A percentile compares a stretch with the other conserved stretches of the same genome.
Conservation (phyloP, 768 basidiomycete genomes). For the Clavaria fumosa region DNA sequence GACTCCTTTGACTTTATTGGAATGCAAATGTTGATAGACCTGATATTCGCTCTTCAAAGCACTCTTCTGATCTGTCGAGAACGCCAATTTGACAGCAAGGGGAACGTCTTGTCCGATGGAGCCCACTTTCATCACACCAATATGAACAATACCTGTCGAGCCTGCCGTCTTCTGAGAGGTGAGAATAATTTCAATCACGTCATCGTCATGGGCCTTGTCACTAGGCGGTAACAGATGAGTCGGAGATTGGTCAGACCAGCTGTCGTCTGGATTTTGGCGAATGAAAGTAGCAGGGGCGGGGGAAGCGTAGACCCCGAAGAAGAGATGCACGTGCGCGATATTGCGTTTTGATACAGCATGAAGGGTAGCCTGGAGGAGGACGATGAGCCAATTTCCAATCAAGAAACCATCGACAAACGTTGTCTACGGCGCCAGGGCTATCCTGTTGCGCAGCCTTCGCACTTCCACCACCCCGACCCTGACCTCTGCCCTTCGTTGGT, state of each 20-base stretch:
- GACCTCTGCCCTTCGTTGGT: too few species aligned
- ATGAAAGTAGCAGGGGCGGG: background rate
- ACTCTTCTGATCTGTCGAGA: background rate
- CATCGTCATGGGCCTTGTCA: too few species aligned
- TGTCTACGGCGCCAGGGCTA: background rate
- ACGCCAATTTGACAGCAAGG: background rate
- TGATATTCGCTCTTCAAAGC: background rate
- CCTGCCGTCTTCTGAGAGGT: background rate
- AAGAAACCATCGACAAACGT: too few species aligned
- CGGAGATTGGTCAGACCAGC: background rate
- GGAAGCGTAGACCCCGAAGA: background rate
- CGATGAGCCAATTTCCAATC: too few species aligned
- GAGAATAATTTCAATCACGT: background rate
- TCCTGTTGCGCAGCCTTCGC: background rate
- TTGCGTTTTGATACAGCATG: background rate
- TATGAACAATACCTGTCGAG: background rate
- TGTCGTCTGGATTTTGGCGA: background rate
- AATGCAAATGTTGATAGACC: background rate
- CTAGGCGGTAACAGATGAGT: background rate
- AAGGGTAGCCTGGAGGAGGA: constrained; percentile 11
- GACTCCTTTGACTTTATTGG: background rate
- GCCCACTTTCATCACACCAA: background rate
- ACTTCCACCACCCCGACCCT: background rate
- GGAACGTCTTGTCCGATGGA: background rate
- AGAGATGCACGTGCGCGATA: background rate